Evolutionary conservation across 352 stramenopile genomes (phyloP).

Genomic region (Phytopythium aichiense): DNA sequence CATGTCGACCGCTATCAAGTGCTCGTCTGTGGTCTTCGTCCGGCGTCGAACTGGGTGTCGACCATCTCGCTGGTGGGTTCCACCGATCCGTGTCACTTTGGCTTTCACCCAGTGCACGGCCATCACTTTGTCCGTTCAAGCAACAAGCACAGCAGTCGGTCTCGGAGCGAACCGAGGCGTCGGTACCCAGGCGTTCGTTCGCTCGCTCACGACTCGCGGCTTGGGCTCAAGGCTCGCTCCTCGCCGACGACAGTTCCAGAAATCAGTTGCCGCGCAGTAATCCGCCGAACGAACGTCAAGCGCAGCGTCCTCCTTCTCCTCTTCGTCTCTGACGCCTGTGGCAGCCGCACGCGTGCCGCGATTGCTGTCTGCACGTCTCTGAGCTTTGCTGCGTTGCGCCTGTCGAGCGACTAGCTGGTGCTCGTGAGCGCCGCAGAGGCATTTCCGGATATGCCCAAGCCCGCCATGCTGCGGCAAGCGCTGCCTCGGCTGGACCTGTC

Average conservation of each 20-base stretch:
- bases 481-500: conserved; percentile 35
- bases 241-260: not conserved
- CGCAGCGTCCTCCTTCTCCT: not conserved
- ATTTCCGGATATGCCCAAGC: conserved; percentile 25
- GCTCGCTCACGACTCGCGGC: no score
- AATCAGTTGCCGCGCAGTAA: not conserved
- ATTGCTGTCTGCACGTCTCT: not conserved
- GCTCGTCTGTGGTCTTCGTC: no score
- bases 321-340: not conserved
- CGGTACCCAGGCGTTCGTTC: not conserved
- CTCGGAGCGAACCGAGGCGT: no score
- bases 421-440: not conserved
- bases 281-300: not conserved
- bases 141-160: no score
- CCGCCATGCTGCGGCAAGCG: conserved; percentile 25
- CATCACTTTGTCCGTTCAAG: no score
- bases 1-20: no score
- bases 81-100: no score
- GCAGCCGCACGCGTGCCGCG: not conserved
- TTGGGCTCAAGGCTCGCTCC: not conserved
- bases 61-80: no score
- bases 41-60: no score
- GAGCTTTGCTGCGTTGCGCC: not conserved
- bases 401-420: not conserved
- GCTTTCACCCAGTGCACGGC: no score